phyloP scores from a whole-genome alignment of 768 basidiomycete species.

The Xanthoconium purpureum region DNA sequence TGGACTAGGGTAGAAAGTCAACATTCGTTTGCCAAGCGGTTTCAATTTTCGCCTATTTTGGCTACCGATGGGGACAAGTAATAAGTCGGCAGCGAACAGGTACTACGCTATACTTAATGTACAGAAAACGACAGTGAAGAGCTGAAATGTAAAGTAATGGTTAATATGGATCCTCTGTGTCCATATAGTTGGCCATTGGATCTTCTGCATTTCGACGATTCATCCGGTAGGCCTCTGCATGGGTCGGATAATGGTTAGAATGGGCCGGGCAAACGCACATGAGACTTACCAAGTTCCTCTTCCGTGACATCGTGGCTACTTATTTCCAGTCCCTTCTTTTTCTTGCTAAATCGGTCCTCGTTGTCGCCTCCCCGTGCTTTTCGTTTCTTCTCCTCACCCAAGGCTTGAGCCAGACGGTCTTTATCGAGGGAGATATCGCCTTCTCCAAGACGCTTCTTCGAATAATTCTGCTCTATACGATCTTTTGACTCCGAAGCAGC shows the following conservation, averaged over 20 bases:
- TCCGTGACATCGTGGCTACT: slow-evolving; percentile 82
- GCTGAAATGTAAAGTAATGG: neutral
- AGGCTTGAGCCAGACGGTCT: slow-evolving; percentile 61
- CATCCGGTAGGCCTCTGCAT: slow-evolving; percentile 89
- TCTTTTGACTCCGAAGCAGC: slow-evolving; percentile 30
- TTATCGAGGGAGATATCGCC: slow-evolving; percentile 76
- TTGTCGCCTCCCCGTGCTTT: slow-evolving; percentile 58
- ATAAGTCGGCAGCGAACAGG: neutral
- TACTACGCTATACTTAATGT: neutral
- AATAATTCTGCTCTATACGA: slow-evolving; percentile 66
- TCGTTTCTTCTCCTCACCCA: slow-evolving; percentile 79
- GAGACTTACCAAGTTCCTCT: slow-evolving; percentile 71
- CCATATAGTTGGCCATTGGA: slow-evolving; percentile 92
- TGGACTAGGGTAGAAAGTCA: slow-evolving; percentile 28
- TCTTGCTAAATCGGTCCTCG: slow-evolving; percentile 54
- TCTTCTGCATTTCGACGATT: slow-evolving; percentile 68
- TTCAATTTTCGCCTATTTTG: slow-evolving; percentile 25
- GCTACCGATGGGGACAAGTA: slow-evolving; percentile 10
- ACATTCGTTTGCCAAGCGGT: slow-evolving; percentile 7
- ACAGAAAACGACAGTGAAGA: neutral
- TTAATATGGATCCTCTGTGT: slow-evolving; percentile 40
- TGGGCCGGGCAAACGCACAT: neutral
- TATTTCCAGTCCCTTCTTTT: slow-evolving; percentile 49
- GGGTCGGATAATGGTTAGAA: slow-evolving; percentile 7
- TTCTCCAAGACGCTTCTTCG: slow-evolving; percentile 78